Conservation (phyloP, 768 basidiomycete genomes). For the Serendipita vermifera region DNA sequence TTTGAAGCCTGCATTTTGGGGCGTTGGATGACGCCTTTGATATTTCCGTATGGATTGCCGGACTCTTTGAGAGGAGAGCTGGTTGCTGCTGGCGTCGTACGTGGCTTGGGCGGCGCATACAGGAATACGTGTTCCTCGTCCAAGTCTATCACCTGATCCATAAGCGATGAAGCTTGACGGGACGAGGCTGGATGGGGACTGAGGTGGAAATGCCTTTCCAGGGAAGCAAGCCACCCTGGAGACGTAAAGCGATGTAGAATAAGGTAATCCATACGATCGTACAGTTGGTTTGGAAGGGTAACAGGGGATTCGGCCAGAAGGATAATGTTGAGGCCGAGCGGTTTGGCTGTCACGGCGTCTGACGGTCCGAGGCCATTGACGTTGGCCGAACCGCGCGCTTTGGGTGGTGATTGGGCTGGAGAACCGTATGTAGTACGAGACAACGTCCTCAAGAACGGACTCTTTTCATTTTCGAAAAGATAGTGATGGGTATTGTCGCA, state of each 20-base stretch:
- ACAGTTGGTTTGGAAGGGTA: not conserved
- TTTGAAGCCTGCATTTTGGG: too few relatives aligned
- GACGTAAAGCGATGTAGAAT: conserved; percentile 1
- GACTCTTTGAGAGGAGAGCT: not conserved
- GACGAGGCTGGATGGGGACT: too few relatives aligned
- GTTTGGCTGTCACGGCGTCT: not conserved
- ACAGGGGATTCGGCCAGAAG: not conserved
- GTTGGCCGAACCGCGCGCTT: not conserved
- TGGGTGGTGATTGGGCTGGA: too few relatives aligned
- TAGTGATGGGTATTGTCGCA: not conserved
- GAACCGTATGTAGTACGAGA: too few relatives aligned
- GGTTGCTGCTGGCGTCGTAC: not conserved
- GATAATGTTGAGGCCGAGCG: not conserved
- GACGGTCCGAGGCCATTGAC: too few relatives aligned
- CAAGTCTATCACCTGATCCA: too few relatives aligned
- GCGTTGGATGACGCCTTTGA: not conserved
- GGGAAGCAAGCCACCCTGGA: not conserved
- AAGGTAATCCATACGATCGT: not conserved
- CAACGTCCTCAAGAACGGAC: not conserved
- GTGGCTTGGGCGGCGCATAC: not conserved
- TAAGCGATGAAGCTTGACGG: too few relatives aligned
- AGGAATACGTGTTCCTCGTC: not conserved
- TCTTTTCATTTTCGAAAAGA: not conserved
- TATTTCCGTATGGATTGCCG: not conserved
- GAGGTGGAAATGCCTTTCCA: conserved; percentile 1